Evolutionary conservation across 441 rosid genomes (phyloP).

Genomic region (Sinapis alba): DNA sequence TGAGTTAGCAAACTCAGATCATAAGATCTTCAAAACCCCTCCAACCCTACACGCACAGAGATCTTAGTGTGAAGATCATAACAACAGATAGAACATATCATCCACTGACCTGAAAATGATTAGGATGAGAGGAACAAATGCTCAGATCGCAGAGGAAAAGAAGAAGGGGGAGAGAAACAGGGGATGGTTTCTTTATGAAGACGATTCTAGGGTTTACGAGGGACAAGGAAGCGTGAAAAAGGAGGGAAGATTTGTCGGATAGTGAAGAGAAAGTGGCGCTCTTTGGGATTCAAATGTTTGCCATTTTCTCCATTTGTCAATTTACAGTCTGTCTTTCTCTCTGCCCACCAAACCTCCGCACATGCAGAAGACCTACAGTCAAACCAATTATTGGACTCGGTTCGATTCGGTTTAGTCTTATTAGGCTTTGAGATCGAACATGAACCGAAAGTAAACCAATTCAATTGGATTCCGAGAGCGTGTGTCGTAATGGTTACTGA

Average conservation of each 20-base stretch:
- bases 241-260: slow-evolving; percentile 37
- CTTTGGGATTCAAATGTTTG: slow-evolving; percentile 45
- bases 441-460: slow-evolving; percentile 3
- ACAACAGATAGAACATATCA: background rate
- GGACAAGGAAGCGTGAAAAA: slow-evolving; percentile 34
- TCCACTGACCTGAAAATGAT: slow-evolving; percentile 18
- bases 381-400: slow-evolving; percentile 11
- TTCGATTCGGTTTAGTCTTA: background rate
- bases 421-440: background rate
- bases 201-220: slow-evolving; percentile 4
- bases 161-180: background rate
- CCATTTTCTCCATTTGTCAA: slow-evolving; percentile 30
- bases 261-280: slow-evolving; percentile 39
- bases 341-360: slow-evolving; percentile 15
- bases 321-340: slow-evolving; percentile 29
- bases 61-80: background rate
- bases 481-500: too few species aligned
- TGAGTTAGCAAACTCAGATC: background rate
- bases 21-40: background rate
- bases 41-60: background rate
- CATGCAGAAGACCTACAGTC: slow-evolving; percentile 14
- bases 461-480: too few species aligned
- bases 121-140: background rate
- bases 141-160: background rate
- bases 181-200: slow-evolving; percentile 22